Conservation (phyloP, 2,329 filamentous ascomycete genomes). For the Fusarium staphyleae region DNA sequence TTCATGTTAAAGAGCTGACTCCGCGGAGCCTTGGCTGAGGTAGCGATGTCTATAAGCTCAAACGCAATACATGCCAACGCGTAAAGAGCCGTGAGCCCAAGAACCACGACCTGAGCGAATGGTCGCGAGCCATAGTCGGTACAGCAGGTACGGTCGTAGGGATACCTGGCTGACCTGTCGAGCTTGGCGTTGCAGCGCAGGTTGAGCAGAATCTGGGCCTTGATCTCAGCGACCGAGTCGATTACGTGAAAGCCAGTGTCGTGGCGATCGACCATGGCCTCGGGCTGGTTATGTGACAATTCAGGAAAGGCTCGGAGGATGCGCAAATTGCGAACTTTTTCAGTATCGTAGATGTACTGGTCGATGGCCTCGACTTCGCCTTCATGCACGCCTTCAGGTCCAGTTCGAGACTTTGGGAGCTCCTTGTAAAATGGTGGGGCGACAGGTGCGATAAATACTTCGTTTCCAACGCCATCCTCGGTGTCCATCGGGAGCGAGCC, state of each 20-base stretch:
- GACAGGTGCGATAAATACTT: constrained; percentile 42
- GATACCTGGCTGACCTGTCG: constrained; percentile 45
- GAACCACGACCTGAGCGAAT: constrained; percentile 35
- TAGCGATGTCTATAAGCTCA: constrained; percentile 26
- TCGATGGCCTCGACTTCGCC: constrained; percentile 40
- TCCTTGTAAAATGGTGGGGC: constrained; percentile 36
- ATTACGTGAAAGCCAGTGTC: constrained; percentile 44
- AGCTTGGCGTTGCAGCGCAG: constrained; percentile 57
- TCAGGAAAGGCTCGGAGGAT: constrained; percentile 32
- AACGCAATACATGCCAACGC: constrained; percentile 28
- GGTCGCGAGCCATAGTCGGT: constrained; percentile 50
- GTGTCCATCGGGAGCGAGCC: constrained; percentile 34
- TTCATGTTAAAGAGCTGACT: constrained; percentile 33
- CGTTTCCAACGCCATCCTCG: constrained; percentile 40
- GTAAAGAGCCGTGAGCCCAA: constrained; percentile 32
- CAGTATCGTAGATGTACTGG: constrained; percentile 15
- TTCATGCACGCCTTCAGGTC: constrained; percentile 29
- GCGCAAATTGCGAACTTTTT: constrained; percentile 28
- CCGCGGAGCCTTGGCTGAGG: constrained; percentile 13
- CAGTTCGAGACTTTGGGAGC: constrained; percentile 21
- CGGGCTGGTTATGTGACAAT: constrained; percentile 28
- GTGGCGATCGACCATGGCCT: constrained; percentile 31
- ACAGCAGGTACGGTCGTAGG: constrained; percentile 61
- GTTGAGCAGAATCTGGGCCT: constrained; percentile 57
- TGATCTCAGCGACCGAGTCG: constrained; percentile 42